phyloP scores from a whole-genome alignment of 2,329 filamentous ascomycete genomes.

The Penicillium decumbens region DNA sequence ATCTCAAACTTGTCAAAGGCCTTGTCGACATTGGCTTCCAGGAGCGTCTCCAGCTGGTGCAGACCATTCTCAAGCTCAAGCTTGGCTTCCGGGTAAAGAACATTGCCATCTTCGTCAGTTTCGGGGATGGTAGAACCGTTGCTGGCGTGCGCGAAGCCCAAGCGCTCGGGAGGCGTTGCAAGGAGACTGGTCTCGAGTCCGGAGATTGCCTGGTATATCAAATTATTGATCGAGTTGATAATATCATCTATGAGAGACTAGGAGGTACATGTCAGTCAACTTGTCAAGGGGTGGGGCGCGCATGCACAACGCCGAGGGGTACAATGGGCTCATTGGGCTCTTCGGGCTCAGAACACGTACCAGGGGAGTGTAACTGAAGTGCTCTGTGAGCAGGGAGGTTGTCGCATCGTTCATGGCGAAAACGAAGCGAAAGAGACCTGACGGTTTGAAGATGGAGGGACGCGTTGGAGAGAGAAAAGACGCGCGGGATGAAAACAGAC shows the following conservation, averaged over 20 bases:
- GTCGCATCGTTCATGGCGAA: conserved; percentile 43
- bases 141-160: conserved; percentile 66
- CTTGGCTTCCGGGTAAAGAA: conserved; percentile 50
- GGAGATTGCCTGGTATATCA: conserved; percentile 83
- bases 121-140: conserved; percentile 46
- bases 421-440: conserved; percentile 4
- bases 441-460: conserved; percentile 5
- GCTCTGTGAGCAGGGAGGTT: conserved; percentile 76
- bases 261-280: conserved; percentile 18
- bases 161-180: conserved; percentile 63
- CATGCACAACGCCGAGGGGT: background rate
- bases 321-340: background rate
- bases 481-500: conserved; percentile 15
- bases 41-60: conserved; percentile 75
- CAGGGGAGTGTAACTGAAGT: conserved; percentile 89
- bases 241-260: conserved; percentile 95
- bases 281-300: conserved; percentile 9
- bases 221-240: conserved; percentile 91
- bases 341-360: conserved; percentile 50
- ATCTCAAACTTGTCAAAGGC: conserved; percentile 86
- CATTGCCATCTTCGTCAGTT: conserved; percentile 45
- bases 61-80: conserved; percentile 84
- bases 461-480: conserved; percentile 19
- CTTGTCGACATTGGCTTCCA: conserved; percentile 75
- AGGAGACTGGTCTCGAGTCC: conserved; percentile 80